Base-by-base conservation (phyloP, 768 basidiomycete species). In the Inosperma sp. region DNA sequence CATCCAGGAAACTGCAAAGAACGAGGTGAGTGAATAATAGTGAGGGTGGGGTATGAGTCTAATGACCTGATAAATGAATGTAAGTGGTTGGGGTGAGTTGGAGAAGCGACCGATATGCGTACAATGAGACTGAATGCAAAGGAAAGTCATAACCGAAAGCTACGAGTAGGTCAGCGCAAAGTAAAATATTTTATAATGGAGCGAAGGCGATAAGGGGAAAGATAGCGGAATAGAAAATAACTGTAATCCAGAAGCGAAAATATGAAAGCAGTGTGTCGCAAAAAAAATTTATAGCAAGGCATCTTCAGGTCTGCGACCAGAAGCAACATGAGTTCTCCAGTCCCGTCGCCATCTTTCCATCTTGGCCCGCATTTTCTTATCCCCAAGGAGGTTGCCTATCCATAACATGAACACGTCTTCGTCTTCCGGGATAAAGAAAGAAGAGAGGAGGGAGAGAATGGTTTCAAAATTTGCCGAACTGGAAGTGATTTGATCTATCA, bases 391-490 rank as follows among this genome's bases (percentile, higher is more conserved):
- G 54, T 67, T 75, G 64, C 85, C 79, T 41, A 97, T 82, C 94
- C 94, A 99, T 2, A 72, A 67, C 58, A 99, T 69, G 22, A 96
- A 73, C 4, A 74, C 69, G 59, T 97, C 82, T 54, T 98, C 95
- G 59, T 90, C 83, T 65, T 95, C 89, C 0, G 92, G 89, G 6
- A 97, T 84, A 63, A 96, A 98, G 70, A 93, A 95, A 7, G 93
- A 95, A 1, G 93, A 95, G 7, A 99, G 72, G 12, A 93, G 72
- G 12, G 91, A 93, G 13, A 98, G 72, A 16, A 97, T 83, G 3
- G 88, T 94, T 68, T 99, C 95, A 66, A 99, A 97, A 56, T 74
- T 84, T 21, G 93, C 93, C 5, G 83, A 67, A 30, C 73, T 72
- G 2, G 89, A 81, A 2, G 88, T 84, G 56, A 99, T 85, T 48